Evolutionary conservation across 108 stramenopile species (phyloP), one percentile per base, ranked within the genome.

Genomic region (Nitzschia putrida): DNA sequence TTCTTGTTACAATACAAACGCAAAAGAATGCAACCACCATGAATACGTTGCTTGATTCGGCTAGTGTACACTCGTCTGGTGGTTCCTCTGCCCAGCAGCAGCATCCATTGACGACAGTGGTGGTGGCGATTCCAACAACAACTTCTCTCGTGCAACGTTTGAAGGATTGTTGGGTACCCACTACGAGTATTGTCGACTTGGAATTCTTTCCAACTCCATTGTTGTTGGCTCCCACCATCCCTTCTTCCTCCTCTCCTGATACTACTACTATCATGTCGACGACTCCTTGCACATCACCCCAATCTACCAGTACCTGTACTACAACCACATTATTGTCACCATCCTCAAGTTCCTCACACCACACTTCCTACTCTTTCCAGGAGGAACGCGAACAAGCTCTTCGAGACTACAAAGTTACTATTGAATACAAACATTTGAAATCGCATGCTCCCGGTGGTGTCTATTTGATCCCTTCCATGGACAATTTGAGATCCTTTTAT

Each of bases 381-480:
- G 88, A 85, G 50, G 93, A 91, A 53, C 85, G 88, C 39, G 93
- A 94, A 21, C 90, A 91, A 64, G 90, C 93, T 7, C 79, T 96
- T 58, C 85, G 94, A 22, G 96, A 97, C 56, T 96, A 95, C 77
- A 96, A 95, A 53, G 88, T 98, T 14, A 92, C 86, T 13, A 92
- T 98, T 60, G 97, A 98, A 79, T 98, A 96, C 83, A 97, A 97
- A 57, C 92, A 95, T 58, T 68, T 98, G 2, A 95, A 93, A 73
- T 73, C 85, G 29, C 84, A 95, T 56, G 89, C 93, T 24, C 97
- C 97, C 0, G 95, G 91, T 34, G 97, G 97, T 41, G 92, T 97
- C 18, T 96, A 92, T 60, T 80, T 97, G 57, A 71, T 96, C 43
- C 97, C 95, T 20, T 84, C 90, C 53, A 68, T 87, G 54, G 75